Evolutionary conservation across 441 rosid genomes (phyloP).

Genomic region (Gossypium gossypioides): DNA sequence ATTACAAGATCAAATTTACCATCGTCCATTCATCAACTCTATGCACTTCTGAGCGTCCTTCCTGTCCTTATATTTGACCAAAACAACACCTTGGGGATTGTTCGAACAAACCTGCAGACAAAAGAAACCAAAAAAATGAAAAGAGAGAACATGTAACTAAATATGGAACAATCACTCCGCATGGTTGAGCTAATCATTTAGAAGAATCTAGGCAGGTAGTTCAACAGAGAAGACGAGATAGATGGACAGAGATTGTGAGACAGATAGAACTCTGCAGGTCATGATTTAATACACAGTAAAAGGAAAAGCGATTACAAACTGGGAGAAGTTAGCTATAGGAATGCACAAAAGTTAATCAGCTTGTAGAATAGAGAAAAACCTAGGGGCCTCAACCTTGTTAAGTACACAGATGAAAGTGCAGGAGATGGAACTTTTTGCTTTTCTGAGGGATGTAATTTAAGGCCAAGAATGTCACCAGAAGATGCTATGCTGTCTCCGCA

Average conservation of each 20-base stretch:
- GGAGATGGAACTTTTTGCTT: not conserved
- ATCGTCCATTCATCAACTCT: slow-evolving; percentile 83
- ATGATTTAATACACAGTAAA: not conserved
- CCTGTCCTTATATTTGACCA: slow-evolving; percentile 75
- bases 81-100: slow-evolving; percentile 85
- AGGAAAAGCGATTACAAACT: not conserved
- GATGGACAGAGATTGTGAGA: not conserved
- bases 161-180: not conserved
- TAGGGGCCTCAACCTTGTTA: not conserved
- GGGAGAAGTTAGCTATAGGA: not conserved
- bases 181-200: not conserved
- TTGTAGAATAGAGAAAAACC: not conserved
- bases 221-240: not conserved
- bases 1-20: slow-evolving; percentile 33
- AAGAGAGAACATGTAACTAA: not conserved
- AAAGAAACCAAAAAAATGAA: slow-evolving; percentile 4
- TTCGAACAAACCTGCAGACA: slow-evolving; percentile 69
- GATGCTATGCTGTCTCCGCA: not conserved
- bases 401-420: not conserved
- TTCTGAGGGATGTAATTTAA: not conserved
- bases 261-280: not conserved
- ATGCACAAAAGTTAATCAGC: not conserved
- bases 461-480: not conserved
- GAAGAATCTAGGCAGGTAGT: not conserved
- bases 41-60: slow-evolving; percentile 80